phyloP scores from a whole-genome alignment of 2,329 filamentous ascomycete species.

The Aspergillus neoniger region DNA sequence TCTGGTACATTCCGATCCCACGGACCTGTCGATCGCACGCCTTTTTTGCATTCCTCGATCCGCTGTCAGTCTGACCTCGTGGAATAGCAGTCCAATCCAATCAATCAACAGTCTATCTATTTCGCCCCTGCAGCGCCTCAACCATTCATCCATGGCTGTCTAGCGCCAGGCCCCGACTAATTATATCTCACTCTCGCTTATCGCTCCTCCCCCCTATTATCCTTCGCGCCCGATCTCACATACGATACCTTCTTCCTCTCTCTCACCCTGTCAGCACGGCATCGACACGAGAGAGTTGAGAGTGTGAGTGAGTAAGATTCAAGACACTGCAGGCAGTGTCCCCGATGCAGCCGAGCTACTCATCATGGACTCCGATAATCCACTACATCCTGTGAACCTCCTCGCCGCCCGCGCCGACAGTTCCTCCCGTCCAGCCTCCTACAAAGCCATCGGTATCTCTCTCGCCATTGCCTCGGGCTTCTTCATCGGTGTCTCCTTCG shows the following conservation, averaged over 20 bases:
- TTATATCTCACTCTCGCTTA: conserved; percentile 10
- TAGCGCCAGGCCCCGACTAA: conserved; percentile 4
- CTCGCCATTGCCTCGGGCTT: conserved; percentile 83
- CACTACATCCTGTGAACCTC: conserved; percentile 32
- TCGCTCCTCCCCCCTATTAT: conserved; percentile 15
- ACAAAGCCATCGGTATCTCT: conserved; percentile 83
- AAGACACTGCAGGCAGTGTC: conserved; percentile 3
- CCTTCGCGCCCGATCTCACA: neutral
- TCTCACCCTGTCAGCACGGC: neutral
- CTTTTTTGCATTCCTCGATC: neutral
- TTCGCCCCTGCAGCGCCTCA: neutral
- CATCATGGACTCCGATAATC: neutral
- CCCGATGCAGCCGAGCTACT: neutral
- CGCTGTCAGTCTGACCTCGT: neutral
- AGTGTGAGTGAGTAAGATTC: neutral
- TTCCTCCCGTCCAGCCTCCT: conserved; percentile 58
- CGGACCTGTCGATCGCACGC: neutral
- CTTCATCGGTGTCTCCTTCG: conserved; percentile 94
- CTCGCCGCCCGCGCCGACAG: conserved; percentile 12
- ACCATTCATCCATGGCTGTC: neutral
- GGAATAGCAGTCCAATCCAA: neutral
- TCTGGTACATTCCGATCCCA: neutral
- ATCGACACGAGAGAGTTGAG: neutral
- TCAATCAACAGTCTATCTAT: neutral
- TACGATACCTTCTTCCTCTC: neutral